These are phyloP conservation scores for Rhinocladiella mackenziei DNA, from an alignment of 2,329 filamentous ascomycete species.

Conservation along the genomic window DNA sequence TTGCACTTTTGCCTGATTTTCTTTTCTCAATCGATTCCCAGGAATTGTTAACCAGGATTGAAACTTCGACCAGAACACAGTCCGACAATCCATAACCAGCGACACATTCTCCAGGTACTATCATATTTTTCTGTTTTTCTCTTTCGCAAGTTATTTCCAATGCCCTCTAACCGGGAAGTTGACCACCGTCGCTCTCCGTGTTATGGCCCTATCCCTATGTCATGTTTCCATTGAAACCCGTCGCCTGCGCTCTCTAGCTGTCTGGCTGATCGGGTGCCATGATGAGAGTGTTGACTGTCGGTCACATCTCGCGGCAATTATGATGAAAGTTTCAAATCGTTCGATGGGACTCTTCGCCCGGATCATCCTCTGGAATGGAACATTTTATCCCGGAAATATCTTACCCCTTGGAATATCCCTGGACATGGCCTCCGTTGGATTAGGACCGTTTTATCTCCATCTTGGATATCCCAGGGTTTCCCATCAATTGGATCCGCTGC, in stretches of 20 bases:
- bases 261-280: background rate
- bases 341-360: background rate
- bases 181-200: background rate
- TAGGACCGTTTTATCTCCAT: constrained; percentile 3
- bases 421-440: background rate
- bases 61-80: background rate
- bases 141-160: background rate
- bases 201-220: background rate
- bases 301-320: background rate
- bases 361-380: background rate
- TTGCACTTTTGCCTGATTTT: constrained; percentile 3
- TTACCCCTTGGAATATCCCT: background rate
- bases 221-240: background rate
- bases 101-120: constrained; percentile 1
- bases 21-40: constrained; percentile 8
- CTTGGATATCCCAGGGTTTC: background rate
- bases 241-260: background rate
- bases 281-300: background rate
- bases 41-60: constrained; percentile 1
- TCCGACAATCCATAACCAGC: background rate
- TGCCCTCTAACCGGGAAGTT: background rate
- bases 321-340: no score
- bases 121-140: background rate
- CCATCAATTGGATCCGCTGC: no score
- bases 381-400: background rate